Conservation (phyloP, 148 eudicot species). For the Chenopodium album region DNA sequence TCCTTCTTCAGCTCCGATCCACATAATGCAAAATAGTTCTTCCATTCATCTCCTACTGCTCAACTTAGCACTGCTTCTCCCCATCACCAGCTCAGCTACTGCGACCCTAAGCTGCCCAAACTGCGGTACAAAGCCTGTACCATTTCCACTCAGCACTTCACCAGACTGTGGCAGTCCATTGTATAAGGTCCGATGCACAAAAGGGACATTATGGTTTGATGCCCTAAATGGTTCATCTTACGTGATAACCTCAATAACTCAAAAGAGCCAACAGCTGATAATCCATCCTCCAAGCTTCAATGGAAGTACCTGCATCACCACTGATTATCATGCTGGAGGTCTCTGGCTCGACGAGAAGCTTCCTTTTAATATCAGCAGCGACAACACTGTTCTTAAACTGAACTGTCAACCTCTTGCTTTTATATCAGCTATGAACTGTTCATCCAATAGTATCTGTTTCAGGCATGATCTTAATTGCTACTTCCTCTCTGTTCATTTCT, state of each 20-base stretch:
- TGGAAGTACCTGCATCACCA: conserved; percentile 13
- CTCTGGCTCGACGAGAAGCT: conserved; percentile 32
- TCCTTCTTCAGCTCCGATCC: background rate
- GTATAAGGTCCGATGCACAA: conserved; percentile 45
- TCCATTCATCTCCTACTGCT: conserved; percentile 1
- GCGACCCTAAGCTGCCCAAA: conserved; percentile 21
- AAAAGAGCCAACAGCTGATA: conserved; percentile 19
- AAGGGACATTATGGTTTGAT: conserved; percentile 39
- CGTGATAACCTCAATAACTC: conserved; percentile 30
- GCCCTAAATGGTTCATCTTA: conserved; percentile 33
- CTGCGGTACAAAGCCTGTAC: conserved; percentile 23
- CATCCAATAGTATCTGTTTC: conserved; percentile 38
- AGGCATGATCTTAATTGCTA: conserved; percentile 21
- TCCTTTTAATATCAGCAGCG: conserved; percentile 48
- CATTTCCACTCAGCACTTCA: conserved; percentile 39
- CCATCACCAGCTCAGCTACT: background rate
- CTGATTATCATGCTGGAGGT: conserved; percentile 25
- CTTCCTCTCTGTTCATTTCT: background rate
- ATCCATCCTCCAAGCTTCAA: conserved; percentile 12
- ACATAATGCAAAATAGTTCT: background rate
- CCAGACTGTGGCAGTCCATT: conserved; percentile 44
- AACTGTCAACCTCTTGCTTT: conserved; percentile 43
- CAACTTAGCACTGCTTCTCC: background rate
- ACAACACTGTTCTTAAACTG: conserved; percentile 42
- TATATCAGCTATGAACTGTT: conserved; percentile 51